Evolutionary conservation across 495 filamentous ascomycete genomes (phyloP), one percentile per base, ranked within the genome.

Genomic region (Opeltia flavorubescens): DNA sequence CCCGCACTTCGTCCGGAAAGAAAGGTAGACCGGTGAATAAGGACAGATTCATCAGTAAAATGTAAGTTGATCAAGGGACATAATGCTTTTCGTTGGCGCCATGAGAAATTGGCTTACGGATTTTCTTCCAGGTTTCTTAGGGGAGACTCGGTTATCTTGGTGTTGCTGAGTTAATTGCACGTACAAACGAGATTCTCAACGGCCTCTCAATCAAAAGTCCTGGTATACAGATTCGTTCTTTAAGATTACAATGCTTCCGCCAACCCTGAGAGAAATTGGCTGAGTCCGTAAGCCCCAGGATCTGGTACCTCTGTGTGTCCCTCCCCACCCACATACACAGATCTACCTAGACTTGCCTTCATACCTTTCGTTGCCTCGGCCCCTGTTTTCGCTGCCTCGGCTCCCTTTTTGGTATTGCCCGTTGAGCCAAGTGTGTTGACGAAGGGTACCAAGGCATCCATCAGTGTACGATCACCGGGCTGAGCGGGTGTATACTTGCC

Each of bases 21-120:
- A 89, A 87, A 68, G 86, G 89, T 44, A 77, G 82, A 62, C 83
- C 86, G 27, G 84, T 95, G 30, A 96, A 98, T 67, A 95, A 95
- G 76, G 91, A 98, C 65, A 73, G 93, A 26, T 98, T 95, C 66
- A 88, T 96, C 57, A 94, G 86, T 74, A 98, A 98, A 72, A 87
- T 98, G 91, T 94, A 62, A 49, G 83, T 71, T 46, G 26, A 18
- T 39, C 34, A 25, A 26, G 34, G 35, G 18, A 34, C 31, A 44
- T 5, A 13, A n/a, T 46, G 29, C 29, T 56, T 11, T 52, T 29
- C 5, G 11, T 15, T 46, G 27, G n/a, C 45, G 20, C 40, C 24
- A 7, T 26, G 17, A 45, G 18, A 18, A 13, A 5, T n/a, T 44
- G 24, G 34, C 28, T 47, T 18, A 45, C 26, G 34, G 25, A 9